Evolutionary conservation across 208 protist genomes (phyloP).

Genomic region (Wallacemonas sp.): DNA sequence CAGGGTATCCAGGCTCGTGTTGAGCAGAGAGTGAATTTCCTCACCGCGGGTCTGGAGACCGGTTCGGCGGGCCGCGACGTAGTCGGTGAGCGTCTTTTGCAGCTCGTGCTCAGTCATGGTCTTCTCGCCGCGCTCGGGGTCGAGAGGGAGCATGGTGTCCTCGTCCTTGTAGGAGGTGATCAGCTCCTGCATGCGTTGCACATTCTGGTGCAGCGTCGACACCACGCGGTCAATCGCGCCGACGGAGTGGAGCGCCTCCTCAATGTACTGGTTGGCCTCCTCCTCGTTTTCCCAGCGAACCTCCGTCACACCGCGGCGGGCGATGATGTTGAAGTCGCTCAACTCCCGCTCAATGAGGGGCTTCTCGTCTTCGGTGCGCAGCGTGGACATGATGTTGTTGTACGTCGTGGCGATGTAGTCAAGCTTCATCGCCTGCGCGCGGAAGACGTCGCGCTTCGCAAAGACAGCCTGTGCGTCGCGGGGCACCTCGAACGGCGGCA

Average conservation of each 20-base stretch:
- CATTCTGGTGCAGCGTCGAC: conserved; percentile 89
- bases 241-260: conserved; percentile 79
- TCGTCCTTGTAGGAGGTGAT: conserved; percentile 77
- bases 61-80: conserved; percentile 52
- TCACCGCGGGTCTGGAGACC: conserved; percentile 66
- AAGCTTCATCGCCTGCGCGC: conserved; percentile 91
- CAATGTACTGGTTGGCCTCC: conserved; percentile 91
- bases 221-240: conserved; percentile 84
- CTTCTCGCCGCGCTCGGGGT: conserved; percentile 81
- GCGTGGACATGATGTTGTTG: conserved; percentile 90
- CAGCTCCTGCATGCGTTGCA: conserved; percentile 78
- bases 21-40: conserved; percentile 80
- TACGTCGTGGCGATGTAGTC: conserved; percentile 94
- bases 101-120: conserved; percentile 91
- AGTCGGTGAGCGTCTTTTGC: conserved; percentile 79
- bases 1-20: conserved; percentile 78
- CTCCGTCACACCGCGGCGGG: conserved; percentile 68
- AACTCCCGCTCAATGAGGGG: conserved; percentile 92
- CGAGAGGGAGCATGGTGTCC: conserved; percentile 87
- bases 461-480: conserved; percentile 87
- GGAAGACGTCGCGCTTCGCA: conserved; percentile 90
- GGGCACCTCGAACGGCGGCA: conserved; percentile 82
- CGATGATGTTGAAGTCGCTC: conserved; percentile 80
- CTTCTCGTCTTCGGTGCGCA: conserved; percentile 91
- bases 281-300: conserved; percentile 92